Conservation (phyloP, 345 rosid genomes). For the Populus ilicifolia region DNA sequence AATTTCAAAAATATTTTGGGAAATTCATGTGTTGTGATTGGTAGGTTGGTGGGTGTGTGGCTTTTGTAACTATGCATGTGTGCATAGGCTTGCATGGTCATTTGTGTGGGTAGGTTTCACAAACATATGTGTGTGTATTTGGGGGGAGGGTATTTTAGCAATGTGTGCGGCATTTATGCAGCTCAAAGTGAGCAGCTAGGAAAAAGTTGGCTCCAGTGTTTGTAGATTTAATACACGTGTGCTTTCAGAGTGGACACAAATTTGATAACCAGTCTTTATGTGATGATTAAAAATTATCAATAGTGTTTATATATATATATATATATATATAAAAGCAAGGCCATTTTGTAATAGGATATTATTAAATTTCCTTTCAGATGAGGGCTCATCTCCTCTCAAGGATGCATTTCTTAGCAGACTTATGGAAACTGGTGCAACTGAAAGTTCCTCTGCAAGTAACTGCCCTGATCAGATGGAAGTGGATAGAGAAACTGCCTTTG, state of each 20-base stretch:
- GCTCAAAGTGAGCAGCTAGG: neutral
- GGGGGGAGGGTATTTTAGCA: neutral
- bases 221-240: neutral
- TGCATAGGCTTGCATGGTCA: neutral
- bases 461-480: conserved; percentile 46
- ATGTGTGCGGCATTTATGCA: neutral
- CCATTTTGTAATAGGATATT: conserved; percentile 22
- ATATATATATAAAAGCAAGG: neutral
- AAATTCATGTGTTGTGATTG: neutral
- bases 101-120: neutral
- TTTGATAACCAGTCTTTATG: neutral
- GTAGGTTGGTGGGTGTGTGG: neutral
- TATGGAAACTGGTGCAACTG: conserved; percentile 82
- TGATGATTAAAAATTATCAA: neutral
- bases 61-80: neutral
- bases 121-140: too few relatives aligned
- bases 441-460: conserved; percentile 52
- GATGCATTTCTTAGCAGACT: conserved; percentile 71
- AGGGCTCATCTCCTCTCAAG: conserved; percentile 35
- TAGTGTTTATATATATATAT: neutral
- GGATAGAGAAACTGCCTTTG: conserved; percentile 31
- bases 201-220: neutral
- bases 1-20: neutral
- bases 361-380: conserved; percentile 45
- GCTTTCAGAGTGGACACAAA: neutral